phyloP scores from a whole-genome alignment of 2,329 filamentous ascomycete species.

The Pyrenochaeta sp. region DNA sequence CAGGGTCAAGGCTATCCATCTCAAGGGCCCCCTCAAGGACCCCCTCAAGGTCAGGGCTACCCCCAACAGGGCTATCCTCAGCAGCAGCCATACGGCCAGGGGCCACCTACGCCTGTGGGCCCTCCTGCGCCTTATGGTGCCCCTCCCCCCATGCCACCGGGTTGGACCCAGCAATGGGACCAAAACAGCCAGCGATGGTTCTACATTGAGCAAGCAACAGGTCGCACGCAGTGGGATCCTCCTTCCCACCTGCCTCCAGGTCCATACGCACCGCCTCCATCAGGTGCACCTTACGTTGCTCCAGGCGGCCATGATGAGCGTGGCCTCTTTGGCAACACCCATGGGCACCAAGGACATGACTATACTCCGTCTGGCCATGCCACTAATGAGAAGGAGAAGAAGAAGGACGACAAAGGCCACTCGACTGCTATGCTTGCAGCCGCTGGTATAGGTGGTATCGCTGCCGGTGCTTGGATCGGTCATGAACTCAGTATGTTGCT shows the following conservation, averaged over 20 bases:
- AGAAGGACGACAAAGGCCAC: conserved; percentile 53
- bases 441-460: conserved; percentile 66
- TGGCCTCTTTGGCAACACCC: conserved; percentile 39
- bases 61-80: conserved; percentile 36
- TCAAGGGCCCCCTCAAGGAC: conserved; percentile 12
- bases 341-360: conserved; percentile 35
- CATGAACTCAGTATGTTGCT: conserved; percentile 63
- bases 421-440: conserved; percentile 61
- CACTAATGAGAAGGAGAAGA: conserved; percentile 42
- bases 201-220: conserved; percentile 69
- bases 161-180: conserved; percentile 72
- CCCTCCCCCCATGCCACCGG: conserved; percentile 61
- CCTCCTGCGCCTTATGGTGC: conserved; percentile 52
- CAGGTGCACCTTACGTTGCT: conserved; percentile 32
- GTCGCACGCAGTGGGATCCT: conserved; percentile 71
- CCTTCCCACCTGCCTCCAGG: conserved; percentile 54
- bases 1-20: conserved; percentile 20
- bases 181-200: conserved; percentile 69
- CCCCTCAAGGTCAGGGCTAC: conserved; percentile 30
- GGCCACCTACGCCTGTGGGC: conserved; percentile 37
- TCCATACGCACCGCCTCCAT: conserved; percentile 42
- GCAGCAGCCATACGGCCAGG: conserved; percentile 32
- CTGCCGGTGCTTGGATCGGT: conserved; percentile 66
- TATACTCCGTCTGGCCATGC: conserved; percentile 33
- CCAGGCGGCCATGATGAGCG: conserved; percentile 37